A percentile compares a stretch with the other conserved stretches of the same genome.
phyloP scores from a whole-genome alignment of 2,329 filamentous ascomycete species.

The Claviceps pazoutovae region DNA sequence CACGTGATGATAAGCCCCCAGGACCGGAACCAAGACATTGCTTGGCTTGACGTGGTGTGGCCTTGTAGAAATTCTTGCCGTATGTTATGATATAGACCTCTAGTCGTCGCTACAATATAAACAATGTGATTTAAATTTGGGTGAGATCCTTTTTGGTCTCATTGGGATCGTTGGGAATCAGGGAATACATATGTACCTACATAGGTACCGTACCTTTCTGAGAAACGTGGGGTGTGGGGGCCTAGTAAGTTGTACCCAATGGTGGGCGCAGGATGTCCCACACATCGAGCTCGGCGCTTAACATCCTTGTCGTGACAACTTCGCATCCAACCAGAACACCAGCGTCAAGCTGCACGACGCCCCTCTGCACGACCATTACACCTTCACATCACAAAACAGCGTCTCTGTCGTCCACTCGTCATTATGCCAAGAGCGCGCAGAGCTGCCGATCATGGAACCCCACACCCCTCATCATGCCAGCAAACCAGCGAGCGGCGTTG shows the following conservation, averaged over 20 bases:
- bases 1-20: slow-evolving; percentile 5
- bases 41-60: neutral
- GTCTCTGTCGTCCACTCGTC: neutral
- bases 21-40: neutral
- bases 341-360: slow-evolving; percentile 5
- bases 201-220: no score
- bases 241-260: slow-evolving; percentile 2
- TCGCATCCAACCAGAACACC: slow-evolving; percentile 27
- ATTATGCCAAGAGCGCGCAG: slow-evolving; percentile 1
- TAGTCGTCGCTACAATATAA: no score
- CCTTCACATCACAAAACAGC: neutral
- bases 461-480: slow-evolving; percentile 1
- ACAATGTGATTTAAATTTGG: no score
- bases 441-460: neutral
- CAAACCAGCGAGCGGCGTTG: neutral
- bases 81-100: no score
- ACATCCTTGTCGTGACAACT: slow-evolving; percentile 17
- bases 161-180: no score
- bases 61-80: no score
- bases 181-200: no score
- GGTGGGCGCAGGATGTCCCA: neutral
- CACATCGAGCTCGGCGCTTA: slow-evolving; percentile 23
- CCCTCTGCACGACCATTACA: slow-evolving; percentile 6
- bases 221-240: neutral
- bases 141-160: no score